Evolutionary conservation across 768 basidiomycete genomes (phyloP), one percentile per base, ranked within the genome.

Genomic region (Podaxis sp.): DNA sequence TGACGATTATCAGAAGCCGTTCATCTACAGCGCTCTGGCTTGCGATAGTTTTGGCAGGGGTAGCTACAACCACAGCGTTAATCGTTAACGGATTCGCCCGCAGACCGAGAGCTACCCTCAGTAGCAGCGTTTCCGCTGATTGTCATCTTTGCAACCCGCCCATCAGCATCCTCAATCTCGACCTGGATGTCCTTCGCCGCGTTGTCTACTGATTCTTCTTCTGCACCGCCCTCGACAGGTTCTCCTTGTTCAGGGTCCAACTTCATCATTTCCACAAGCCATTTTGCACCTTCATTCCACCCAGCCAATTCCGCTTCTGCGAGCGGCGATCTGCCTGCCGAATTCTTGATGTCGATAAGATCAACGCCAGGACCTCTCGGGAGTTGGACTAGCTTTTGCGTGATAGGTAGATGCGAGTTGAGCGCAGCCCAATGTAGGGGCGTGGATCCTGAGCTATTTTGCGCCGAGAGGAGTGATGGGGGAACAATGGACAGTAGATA

Each of bases 401-500:
- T 80, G 52, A 87, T 71, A 6, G 74, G 70, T 2, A 96, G 82
- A 67, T 96, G 95, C 2, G 82, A 77, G 72, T 97, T 98, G 43
- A 94, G 73, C 2, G 91, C 85, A 0, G 95, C 94, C 95, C 95
- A 97, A 70, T 98, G 96, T 5, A 97, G 75, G 6, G 96, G 82
- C 2, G 92, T 96, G 25, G 95, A 96, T 56, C 86, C 81, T 0
- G 91, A 81, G 29, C 72, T 72, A 70, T 97, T 98, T 63, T 83
- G 83, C 0, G 79, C 76, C 2, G 85, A 75, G 22, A 94, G 69
- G 6, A 93, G 73, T 2, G 81, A 72, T 11, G 88, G 71, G 15
- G 83, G 76, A 6, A 83, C 62, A 58, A 85, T 71, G 2, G 92
- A 83, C 3, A 96, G 80, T 13, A 98, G 80, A 68, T 85, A 87